Percentiles rank a stretch among this genome's conserved stretches.
Evolutionary conservation across 768 basidiomycete species (phyloP).

Genomic region (Krasilnikovozyma curviuscula): DNA sequence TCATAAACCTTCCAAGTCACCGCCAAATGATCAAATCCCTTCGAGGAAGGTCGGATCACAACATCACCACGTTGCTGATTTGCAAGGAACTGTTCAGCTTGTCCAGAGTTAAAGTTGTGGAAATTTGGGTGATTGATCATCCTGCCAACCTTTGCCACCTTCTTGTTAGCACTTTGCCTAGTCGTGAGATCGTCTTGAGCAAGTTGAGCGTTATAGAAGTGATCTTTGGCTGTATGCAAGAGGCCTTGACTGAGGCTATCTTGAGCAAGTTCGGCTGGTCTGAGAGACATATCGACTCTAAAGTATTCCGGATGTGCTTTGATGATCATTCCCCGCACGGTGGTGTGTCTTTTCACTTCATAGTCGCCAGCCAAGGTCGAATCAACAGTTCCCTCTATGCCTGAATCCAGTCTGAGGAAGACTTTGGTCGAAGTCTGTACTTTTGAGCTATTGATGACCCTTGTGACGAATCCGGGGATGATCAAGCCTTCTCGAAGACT

Average conservation of each 20-base stretch:
- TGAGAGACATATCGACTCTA: constrained; percentile 53
- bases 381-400: constrained; percentile 64
- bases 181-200: constrained; percentile 14
- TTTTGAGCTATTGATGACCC: constrained; percentile 48
- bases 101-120: constrained; percentile 74
- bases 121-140: constrained; percentile 95
- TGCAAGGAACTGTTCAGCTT: constrained; percentile 76
- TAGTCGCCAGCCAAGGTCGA: constrained; percentile 35
- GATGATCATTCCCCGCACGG: constrained; percentile 39
- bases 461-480: constrained; percentile 32
- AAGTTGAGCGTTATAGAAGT: constrained; percentile 43
- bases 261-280: constrained; percentile 36
- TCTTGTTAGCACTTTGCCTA: constrained; percentile 32
- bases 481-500: constrained; percentile 64
- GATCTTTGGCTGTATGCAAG: constrained; percentile 33
- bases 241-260: constrained; percentile 37
- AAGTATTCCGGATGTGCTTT: constrained; percentile 45
- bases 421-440: too few species aligned
- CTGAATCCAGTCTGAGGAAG: constrained; percentile 69
- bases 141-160: constrained; percentile 59
- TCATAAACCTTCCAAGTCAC: constrained; percentile 99
- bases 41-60: constrained; percentile 87
- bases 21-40: constrained; percentile 78
- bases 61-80: constrained; percentile 87
- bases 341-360: constrained; percentile 32